phyloP scores from a whole-genome alignment of 2,329 filamentous ascomycete genomes.

The Xylariaceae sp. region DNA sequence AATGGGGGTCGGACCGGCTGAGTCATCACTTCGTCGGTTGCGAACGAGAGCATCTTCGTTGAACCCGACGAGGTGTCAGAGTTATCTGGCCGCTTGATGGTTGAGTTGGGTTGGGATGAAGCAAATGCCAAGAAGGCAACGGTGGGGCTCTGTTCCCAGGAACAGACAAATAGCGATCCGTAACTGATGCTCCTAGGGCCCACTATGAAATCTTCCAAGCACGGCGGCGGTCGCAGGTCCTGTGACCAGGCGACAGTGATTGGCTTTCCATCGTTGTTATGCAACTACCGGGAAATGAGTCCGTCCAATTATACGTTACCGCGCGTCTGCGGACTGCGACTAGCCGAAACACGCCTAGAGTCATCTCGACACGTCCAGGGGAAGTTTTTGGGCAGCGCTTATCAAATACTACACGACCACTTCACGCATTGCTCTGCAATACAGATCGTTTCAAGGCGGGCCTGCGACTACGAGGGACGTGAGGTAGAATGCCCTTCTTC shows the following conservation, averaged over 20 bases:
- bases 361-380: constrained; percentile 1
- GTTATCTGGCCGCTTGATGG: too few species aligned
- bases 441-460: not conserved
- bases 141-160: too few species aligned
- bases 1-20: too few species aligned
- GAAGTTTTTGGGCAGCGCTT: constrained; percentile 21
- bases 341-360: constrained; percentile 19
- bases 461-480: not conserved
- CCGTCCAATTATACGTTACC: constrained; percentile 23
- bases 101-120: too few species aligned
- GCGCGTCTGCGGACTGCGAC: constrained; percentile 19
- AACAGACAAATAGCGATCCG: too few species aligned
- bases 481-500: not conserved
- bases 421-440: not conserved
- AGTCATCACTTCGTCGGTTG: too few species aligned
- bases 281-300: constrained; percentile 8
- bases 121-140: too few species aligned
- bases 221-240: constrained; percentile 18
- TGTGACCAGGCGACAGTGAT: constrained; percentile 14
- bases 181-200: too few species aligned
- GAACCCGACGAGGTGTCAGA: too few species aligned
- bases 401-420: constrained; percentile 8
- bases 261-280: constrained; percentile 17
- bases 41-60: too few species aligned
- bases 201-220: not conserved